A percentile compares a stretch with the other conserved stretches of the same genome.
phyloP scores from a whole-genome alignment of 1,284 basidiomycete species.

The Trichosporon sp. region DNA sequence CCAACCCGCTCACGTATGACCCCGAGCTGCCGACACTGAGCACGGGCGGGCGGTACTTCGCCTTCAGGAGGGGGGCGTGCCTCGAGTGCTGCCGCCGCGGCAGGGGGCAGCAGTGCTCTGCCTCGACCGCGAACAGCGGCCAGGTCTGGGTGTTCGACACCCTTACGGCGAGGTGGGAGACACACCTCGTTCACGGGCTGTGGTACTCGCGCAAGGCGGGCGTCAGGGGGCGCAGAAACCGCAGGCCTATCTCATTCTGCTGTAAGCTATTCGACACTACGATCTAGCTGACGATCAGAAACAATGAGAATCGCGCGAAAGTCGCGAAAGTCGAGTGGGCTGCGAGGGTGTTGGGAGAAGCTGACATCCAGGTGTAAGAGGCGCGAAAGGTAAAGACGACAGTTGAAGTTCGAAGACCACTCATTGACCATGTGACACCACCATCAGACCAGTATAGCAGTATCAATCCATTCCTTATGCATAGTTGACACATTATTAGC shows the following conservation, averaged over 20 bases:
- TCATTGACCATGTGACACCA: neutral
- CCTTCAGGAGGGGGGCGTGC: neutral
- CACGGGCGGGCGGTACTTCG: neutral
- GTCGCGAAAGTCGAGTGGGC: neutral
- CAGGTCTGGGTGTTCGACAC: slow-evolving; percentile 4
- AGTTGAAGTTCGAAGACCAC: neutral
- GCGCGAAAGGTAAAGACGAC: neutral
- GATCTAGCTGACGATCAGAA: neutral
- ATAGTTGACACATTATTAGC: neutral
- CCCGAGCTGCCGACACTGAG: neutral
- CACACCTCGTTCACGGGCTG: neutral
- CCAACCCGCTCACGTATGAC: neutral
- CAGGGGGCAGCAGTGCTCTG: neutral
- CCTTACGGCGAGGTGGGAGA: neutral
- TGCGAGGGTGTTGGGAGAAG: neutral
- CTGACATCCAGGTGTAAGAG: neutral
- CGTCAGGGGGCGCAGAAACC: neutral
- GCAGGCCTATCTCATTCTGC: neutral
- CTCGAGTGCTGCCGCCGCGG: neutral
- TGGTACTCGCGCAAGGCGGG: neutral
- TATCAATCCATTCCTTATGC: neutral
- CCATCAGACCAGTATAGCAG: neutral
- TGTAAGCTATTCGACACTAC: too few species aligned
- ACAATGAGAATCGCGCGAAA: neutral
- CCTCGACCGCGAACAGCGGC: neutral